Evolutionary conservation across 352 stramenopile species (phyloP).

Genomic region (Globisporangium sylvaticum): DNA sequence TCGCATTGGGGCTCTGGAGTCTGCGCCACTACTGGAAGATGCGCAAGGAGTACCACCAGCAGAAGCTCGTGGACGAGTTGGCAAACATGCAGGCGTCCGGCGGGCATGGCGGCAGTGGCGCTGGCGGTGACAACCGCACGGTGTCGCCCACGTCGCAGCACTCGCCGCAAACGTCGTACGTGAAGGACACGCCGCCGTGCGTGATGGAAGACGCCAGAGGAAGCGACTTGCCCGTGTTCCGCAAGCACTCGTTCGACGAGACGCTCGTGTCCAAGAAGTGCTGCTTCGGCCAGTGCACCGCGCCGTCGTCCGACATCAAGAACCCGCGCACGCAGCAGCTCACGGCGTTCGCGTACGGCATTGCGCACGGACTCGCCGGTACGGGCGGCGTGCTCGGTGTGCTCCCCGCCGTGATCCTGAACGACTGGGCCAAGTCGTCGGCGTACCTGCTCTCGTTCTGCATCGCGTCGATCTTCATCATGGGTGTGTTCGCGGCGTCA

Average conservation of each 20-base stretch:
- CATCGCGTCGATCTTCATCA: slow-evolving; percentile 78
- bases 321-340: slow-evolving; percentile 36
- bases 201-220: not conserved
- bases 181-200: not conserved
- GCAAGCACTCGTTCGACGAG: slow-evolving; percentile 30
- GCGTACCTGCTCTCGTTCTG: slow-evolving; percentile 85
- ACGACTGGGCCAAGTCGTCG: slow-evolving; percentile 51
- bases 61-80: slow-evolving; percentile 12
- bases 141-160: slow-evolving; percentile 8
- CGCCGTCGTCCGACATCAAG: slow-evolving; percentile 44
- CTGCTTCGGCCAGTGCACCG: slow-evolving; percentile 35
- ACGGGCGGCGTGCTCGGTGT: slow-evolving; percentile 60
- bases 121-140: not conserved
- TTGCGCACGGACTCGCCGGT: slow-evolving; percentile 26
- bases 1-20: slow-evolving; percentile 38
- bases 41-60: slow-evolving; percentile 30
- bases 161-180: not conserved
- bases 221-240: slow-evolving; percentile 7
- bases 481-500: slow-evolving; percentile 76
- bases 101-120: not conserved
- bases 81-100: not conserved
- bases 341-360: slow-evolving; percentile 50
- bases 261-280: slow-evolving; percentile 32
- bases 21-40: slow-evolving; percentile 37
- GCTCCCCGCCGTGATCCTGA: slow-evolving; percentile 73